phyloP scores from a whole-genome alignment of 129 eudicot species.

The Helichrysum umbraculigerum region DNA sequence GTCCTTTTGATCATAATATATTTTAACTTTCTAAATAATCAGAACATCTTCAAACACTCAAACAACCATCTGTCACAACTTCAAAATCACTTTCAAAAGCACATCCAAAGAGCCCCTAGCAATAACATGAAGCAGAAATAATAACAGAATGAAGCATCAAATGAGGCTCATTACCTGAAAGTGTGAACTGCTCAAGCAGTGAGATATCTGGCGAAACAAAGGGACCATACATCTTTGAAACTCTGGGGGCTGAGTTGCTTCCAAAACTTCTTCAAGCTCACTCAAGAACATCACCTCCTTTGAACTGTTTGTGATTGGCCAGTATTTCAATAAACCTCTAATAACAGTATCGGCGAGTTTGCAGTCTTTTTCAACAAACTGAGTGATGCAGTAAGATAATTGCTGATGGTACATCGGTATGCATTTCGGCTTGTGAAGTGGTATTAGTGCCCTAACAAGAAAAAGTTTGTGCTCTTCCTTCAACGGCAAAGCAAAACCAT shows the following conservation, averaged over 20 bases:
- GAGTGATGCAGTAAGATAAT: slow-evolving; percentile 73
- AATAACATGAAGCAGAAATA: background rate
- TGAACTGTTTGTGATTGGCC: slow-evolving; percentile 80
- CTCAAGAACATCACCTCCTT: slow-evolving; percentile 76
- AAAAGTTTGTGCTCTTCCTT: slow-evolving; percentile 86
- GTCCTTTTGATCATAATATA: background rate
- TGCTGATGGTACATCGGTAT: slow-evolving; percentile 77
- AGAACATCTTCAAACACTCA: background rate
- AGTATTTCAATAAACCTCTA: slow-evolving; percentile 70
- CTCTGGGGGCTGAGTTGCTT: slow-evolving; percentile 76
- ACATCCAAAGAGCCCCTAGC: background rate
- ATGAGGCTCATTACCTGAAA: slow-evolving; percentile 55
- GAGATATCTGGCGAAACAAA: slow-evolving; percentile 61
- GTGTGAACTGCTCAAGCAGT: slow-evolving; percentile 76
- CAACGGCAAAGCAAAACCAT: slow-evolving; percentile 78
- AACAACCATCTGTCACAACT: background rate
- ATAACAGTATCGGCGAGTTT: slow-evolving; percentile 85
- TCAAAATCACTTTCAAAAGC: background rate
- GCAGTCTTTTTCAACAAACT: slow-evolving; percentile 79
- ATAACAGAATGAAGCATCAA: slow-evolving; percentile 5
- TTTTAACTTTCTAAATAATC: background rate
- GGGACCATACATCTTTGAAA: slow-evolving; percentile 88
- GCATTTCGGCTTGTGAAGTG: slow-evolving; percentile 83
- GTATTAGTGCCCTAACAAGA: slow-evolving; percentile 72
- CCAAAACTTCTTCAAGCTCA: slow-evolving; percentile 83